Evolutionary conservation across 805 yeast species (phyloP), one percentile per base, ranked within the genome.

Genomic region (Lipomyces spencermartinsiae): DNA sequence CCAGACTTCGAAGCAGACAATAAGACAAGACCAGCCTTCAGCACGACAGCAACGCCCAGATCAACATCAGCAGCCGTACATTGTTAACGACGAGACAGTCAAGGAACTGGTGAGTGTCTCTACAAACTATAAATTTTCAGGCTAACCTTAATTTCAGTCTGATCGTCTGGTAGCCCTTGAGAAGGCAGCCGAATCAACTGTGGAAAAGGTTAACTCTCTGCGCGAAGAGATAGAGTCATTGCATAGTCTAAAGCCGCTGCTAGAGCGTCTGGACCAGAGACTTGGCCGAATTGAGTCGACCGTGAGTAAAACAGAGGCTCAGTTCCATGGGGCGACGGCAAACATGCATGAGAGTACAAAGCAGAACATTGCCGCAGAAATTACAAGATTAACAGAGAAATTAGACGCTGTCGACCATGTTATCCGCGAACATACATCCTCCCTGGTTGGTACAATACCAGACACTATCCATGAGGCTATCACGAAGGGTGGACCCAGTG

Each of bases 401-500:
- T 55, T 71, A 9, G 73, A 71, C 51, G 56, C 56, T 12, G 60
- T 70, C 22, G 73, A 73, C 58, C 37, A 39, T 46, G 35, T 72
- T 8, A 68, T 76, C 16, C 67, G 65, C 34, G 78, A 76, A 58
- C 78, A 76, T 61, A 74, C 78, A 3, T 58, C 74, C 31, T 72
- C 71, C 58, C 29, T 74, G 33, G 63, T 74, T 61, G 76, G 74
- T 6, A 51, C 73, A 12, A 57, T 75, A 12, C 73, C 76, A 14
- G 76, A 73, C 51, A 69, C 76, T 2, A 68, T 76, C 56, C 62
- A 71, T 22, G 70, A 61, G 4, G 77, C 77, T 19, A 58, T 74
- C 33, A 62, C 59, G 25, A 70, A 69, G 22, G 75, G 76, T 29
- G 77, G 77, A 2, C 75, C 77, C 16, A 68, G 73, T 61, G 64